These are phyloP conservation scores for Fusarium tupiense DNA, from an alignment of 2,329 filamentous ascomycete species.

Conservation along the genomic window DNA sequence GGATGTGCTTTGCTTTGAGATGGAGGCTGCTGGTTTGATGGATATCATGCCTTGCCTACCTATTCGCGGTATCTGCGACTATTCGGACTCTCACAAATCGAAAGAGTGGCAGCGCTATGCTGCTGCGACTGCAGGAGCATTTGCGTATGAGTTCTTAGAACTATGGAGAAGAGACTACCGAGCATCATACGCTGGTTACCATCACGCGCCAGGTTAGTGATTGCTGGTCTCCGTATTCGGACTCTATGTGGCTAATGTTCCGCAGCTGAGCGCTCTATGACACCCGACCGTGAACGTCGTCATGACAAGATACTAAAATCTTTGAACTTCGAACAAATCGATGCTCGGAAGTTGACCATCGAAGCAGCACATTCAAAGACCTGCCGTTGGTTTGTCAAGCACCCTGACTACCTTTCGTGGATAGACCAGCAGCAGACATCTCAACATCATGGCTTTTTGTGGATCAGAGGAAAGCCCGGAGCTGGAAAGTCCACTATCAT, in stretches of 20 bases:
- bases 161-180: accelerated
- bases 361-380: conserved; percentile 47
- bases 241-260: too few relatives aligned
- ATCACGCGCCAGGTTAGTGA: too few relatives aligned
- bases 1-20: neutral
- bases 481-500: conserved; percentile 59
- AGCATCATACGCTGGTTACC: accelerated
- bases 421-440: neutral
- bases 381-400: conserved; percentile 26
- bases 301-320: conserved; percentile 38
- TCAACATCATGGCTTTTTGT: conserved; percentile 50
- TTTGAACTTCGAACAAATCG: conserved; percentile 52
- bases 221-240: too few relatives aligned
- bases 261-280: too few relatives aligned
- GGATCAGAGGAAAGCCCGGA: conserved; percentile 59
- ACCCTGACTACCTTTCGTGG: conserved; percentile 14
- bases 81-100: neutral
- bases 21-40: neutral
- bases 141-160: neutral
- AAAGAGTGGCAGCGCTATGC: neutral
- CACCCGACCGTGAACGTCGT: too few relatives aligned
- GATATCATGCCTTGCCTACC: neutral
- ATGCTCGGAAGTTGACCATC: conserved; percentile 50
- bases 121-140: neutral
- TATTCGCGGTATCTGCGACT: neutral